Base-by-base conservation (phyloP, 2,329 filamentous ascomycete genomes). In the Mycocentrospora acerina region DNA sequence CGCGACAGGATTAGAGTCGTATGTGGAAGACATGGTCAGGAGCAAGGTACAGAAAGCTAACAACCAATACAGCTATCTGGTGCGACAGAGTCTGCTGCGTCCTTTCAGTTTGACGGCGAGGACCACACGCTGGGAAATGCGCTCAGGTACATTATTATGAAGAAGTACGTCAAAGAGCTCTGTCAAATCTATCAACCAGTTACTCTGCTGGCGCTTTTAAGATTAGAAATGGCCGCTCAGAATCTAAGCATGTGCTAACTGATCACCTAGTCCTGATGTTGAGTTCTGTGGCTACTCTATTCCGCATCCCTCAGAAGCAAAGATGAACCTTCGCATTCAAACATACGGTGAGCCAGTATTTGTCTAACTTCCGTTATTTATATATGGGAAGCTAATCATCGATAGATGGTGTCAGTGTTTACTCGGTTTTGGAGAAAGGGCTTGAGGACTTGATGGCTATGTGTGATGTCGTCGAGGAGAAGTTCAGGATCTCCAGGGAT, bases 221-320 rank as follows among this genome's bases (percentile, higher is more conserved):
- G 10, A 24, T 15, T 14, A 13, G 2, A 10, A n/a, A n/a, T n/a
- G n/a, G n/a, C n/a, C n/a, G n/a, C n/a, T n/a, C n/a, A n/a, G 24
- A 6, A 24, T 11, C 17, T 1, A n/a, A n/a, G n/a, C n/a, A n/a
- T n/a, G 14, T 7, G 15, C 35, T 54, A 22, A 51, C 19, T 10
- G 7, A 5, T 2, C 3, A 9, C 36, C 36, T 51, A 97, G 91
- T 68, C 91, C 93, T 19, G 83, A 93, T 49, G 93, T 98, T 44
- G 93, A 98, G 68, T 96, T 98, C 71, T 97, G 93, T 70, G 93
- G 91, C 45, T 98, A 98, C 70, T 88, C 91, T 7, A 97, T 98
- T 46, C 93, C 93, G 19, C 93, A 98, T 71, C 93, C 93, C 34
- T 95, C 90, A 26, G 93, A 98, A 70, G 75, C 84, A 27, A 93